A percentile compares a stretch with the other conserved stretches of the same genome.
Evolutionary conservation across 2,329 filamentous ascomycete species (phyloP).

Genomic region (Cercospora berteroae): DNA sequence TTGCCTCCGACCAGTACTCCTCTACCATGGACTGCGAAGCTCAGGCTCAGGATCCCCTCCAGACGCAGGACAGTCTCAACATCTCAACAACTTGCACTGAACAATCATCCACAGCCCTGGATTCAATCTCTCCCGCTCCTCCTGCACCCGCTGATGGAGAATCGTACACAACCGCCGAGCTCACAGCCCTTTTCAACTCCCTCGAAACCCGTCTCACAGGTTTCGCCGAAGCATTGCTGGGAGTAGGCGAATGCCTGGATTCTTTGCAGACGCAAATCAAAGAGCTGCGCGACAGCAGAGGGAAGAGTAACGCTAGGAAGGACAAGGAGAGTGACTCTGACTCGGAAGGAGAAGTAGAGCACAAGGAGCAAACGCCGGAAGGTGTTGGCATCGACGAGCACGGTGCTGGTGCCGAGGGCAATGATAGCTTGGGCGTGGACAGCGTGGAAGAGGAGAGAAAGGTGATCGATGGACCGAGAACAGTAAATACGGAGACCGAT

Average conservation of each 20-base stretch:
- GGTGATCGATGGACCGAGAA: not conserved
- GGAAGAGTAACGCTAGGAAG: no score
- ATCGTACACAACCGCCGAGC: not conserved
- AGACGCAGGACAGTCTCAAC: not conserved
- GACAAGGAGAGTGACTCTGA: not conserved
- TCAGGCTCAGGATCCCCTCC: not conserved
- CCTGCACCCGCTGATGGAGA: not conserved
- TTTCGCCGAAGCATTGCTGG: not conserved
- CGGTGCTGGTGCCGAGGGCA: no score
- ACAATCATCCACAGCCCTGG: not conserved
- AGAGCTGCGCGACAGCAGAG: not conserved
- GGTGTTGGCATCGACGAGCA: not conserved
- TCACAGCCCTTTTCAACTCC: not conserved
- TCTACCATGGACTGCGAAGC: not conserved
- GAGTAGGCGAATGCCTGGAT: slow-evolving; percentile 1
- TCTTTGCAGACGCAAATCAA: slow-evolving; percentile 1
- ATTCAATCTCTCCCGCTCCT: no score
- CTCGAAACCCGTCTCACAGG: not conserved
- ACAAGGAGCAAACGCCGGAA: not conserved
- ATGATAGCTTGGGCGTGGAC: not conserved
- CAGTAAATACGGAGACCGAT: not conserved
- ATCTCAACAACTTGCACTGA: not conserved
- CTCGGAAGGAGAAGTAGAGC: not conserved
- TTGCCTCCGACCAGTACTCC: no score
- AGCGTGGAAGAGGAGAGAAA: not conserved